Percentiles rank a stretch among this genome's conserved stretches.
phyloP scores from a whole-genome alignment of 2,329 filamentous ascomycete genomes.

The Exophiala sp. region DNA sequence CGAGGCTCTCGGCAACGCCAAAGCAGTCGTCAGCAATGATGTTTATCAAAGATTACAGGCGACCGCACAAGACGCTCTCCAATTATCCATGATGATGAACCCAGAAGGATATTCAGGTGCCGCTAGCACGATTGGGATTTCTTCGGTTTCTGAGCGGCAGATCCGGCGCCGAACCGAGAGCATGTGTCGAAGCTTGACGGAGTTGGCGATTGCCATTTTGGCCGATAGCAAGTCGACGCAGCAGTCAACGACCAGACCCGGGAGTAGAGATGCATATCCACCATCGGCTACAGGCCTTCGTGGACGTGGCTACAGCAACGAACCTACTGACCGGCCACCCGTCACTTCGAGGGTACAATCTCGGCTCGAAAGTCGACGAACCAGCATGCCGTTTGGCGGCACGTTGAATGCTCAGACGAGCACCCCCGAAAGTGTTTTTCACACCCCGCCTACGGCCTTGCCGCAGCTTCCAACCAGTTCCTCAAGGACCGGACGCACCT shows the following conservation, averaged over 20 bases:
- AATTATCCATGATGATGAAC: conserved; percentile 66
- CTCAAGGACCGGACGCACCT: conserved; percentile 38
- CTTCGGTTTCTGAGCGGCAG: conserved; percentile 64
- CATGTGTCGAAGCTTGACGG: conserved; percentile 85
- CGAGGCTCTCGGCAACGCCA: conserved; percentile 73
- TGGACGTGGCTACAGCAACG: conserved; percentile 35
- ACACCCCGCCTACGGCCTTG: conserved; percentile 30
- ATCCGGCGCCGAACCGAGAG: conserved; percentile 85
- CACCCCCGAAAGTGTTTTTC: conserved; percentile 12
- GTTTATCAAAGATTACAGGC: conserved; percentile 75
- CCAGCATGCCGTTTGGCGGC: conserved; percentile 17
- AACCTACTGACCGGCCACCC: conserved; percentile 34
- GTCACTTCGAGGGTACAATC: conserved; percentile 31
- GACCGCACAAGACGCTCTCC: conserved; percentile 73
- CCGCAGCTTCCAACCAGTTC: conserved; percentile 31
- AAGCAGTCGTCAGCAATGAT: conserved; percentile 60
- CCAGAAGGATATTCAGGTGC: conserved; percentile 43
- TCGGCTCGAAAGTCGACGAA: conserved; percentile 38
- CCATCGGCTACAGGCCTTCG: conserved; percentile 33
- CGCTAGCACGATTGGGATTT: conserved; percentile 47
- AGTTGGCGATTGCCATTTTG: conserved; percentile 78
- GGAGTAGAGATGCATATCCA: conserved; percentile 31
- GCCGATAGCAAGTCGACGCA: conserved; percentile 44
- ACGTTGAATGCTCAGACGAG: conserved; percentile 11
- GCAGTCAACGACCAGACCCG: conserved; percentile 26